Base-by-base conservation (phyloP, 2,329 filamentous ascomycete genomes). In the Aspergillus japonicus region DNA sequence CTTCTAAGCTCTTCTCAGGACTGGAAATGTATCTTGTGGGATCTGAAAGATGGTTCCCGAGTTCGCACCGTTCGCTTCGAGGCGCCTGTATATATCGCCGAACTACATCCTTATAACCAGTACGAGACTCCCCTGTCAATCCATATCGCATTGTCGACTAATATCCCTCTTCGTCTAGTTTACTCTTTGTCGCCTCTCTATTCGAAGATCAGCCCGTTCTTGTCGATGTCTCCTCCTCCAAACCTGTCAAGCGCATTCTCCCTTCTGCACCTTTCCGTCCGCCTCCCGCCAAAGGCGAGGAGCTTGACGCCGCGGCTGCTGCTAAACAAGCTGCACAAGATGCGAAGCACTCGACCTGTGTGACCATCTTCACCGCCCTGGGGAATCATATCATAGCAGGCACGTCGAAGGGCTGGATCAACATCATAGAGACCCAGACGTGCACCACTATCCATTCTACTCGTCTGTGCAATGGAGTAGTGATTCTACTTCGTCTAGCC, bases 11-110 rank as follows among this genome's bases (percentile, higher is more conserved):
- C 92, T 11, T 96, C 92, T 49, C 92, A 97, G 74, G 95, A 96
- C 71, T 98, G 94, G 91, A 96, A 96, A 77, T 93, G 90, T 64
- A 92, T 96, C 54, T 83, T 99, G 0, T 99, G 95, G 95, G 95
- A 99, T 76, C 81, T 99, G 60, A 84, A 89, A 71, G 83, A 89
- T 75, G 85, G 88, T 71, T 82, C 82, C 64, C 82, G 90, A 61
- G 81, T 93, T 69, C 89, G 93, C 65, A 93, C 91, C 67, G 89
- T 97, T 68, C 90, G 92, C 66, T 96, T 99, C 71, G 89, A 94
- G 66, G 92, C 93, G 3, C 92, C 94, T 0, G 91, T 96, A 35
- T 99, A 97, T 78, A 96, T 96, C 68, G 96, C 94, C 3, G 95
- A 99, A 78, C 82, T 99, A 58, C 92, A 99, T 76, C 94, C 95